Evolutionary conservation across 805 yeast genomes (phyloP).

Genomic region (Maudiozyma bulderi): DNA sequence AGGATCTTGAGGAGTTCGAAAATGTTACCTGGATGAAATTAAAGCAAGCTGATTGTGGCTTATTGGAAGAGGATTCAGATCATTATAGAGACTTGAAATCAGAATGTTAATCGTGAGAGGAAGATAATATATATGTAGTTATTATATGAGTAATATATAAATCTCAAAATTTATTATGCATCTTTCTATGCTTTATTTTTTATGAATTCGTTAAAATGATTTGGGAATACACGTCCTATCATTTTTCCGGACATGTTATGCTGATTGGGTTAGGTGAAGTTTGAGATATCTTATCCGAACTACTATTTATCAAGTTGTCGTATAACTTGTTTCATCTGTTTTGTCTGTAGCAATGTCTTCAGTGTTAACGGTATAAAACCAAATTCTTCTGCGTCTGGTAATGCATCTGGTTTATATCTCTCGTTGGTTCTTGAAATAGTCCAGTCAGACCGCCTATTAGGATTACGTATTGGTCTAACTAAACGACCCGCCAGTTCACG

Average conservation of each 20-base stretch:
- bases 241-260: too few species aligned
- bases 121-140: neutral
- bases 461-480: neutral
- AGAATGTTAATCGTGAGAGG: neutral
- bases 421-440: neutral
- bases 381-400: neutral
- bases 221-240: too few species aligned
- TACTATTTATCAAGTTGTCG: neutral
- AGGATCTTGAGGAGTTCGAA: constrained; percentile 26
- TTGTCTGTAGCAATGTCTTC: neutral
- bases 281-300: neutral
- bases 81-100: constrained; percentile 18
- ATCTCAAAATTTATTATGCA: neutral
- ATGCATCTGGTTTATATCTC: neutral
- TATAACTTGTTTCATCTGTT: neutral
- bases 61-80: constrained; percentile 37
- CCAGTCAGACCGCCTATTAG: neutral
- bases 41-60: constrained; percentile 51
- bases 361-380: neutral
- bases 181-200: too few species aligned
- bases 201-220: too few species aligned
- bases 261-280: too few species aligned
- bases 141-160: neutral
- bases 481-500: neutral
- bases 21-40: constrained; percentile 61